A percentile compares a stretch with the other conserved stretches of the same genome.
Evolutionary conservation across 257 asterid genomes (phyloP).

Genomic region (Rehmannia glutinosa): DNA sequence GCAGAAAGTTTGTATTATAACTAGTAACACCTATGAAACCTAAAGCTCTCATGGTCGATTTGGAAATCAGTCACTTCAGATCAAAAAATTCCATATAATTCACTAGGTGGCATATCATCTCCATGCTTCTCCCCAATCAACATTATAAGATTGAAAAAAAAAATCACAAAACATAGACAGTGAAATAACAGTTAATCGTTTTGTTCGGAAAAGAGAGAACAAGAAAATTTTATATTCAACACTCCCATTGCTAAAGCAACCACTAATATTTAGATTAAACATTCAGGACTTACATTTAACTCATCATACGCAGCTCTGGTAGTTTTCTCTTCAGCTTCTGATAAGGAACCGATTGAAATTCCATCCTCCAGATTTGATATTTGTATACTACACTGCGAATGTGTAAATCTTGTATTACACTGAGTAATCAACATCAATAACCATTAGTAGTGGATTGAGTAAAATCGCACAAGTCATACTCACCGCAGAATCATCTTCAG

Average conservation of each 20-base stretch:
- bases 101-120: conserved; percentile 25
- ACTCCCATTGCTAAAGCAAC: too few relatives aligned
- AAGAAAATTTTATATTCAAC: too few relatives aligned
- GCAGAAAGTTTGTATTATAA: not conserved
- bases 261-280: not conserved
- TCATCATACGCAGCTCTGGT: conserved; percentile 50
- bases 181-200: too few relatives aligned
- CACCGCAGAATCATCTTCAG: conserved; percentile 86
- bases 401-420: conserved; percentile 6
- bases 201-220: too few relatives aligned
- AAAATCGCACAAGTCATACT: conserved; percentile 30
- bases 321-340: conserved; percentile 84
- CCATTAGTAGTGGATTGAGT: not conserved
- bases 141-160: too few relatives aligned
- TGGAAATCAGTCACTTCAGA: conserved; percentile 40
- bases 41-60: conserved; percentile 32
- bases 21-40: not conserved
- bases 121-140: too few relatives aligned
- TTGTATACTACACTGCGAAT: conserved; percentile 54
- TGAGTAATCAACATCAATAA: conserved; percentile 1
- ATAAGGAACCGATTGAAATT: conserved; percentile 49
- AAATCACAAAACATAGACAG: too few relatives aligned
- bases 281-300: conserved; percentile 38
- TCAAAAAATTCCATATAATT: conserved; percentile 39
- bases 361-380: conserved; percentile 65